Conservation (phyloP, 805 yeast genomes). For the Lachancea lanzarotensis region DNA sequence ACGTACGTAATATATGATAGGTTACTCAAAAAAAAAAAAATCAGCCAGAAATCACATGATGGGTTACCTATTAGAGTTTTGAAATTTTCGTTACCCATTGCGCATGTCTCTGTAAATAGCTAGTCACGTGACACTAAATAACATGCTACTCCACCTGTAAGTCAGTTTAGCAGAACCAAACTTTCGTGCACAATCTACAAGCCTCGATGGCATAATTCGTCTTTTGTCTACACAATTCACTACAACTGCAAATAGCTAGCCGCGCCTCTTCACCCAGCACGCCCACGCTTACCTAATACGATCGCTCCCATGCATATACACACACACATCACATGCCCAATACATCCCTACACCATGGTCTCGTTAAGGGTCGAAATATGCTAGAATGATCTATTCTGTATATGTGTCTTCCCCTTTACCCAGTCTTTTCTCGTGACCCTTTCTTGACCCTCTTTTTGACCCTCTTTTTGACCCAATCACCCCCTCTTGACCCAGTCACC, state of each 20-base stretch:
- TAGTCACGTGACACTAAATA: too few relatives aligned
- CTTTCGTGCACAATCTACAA: too few relatives aligned
- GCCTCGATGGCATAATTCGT: too few relatives aligned
- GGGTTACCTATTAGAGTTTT: neutral
- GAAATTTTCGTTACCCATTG: neutral
- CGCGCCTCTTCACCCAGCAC: neutral
- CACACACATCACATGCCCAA: too few relatives aligned
- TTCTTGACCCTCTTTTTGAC: slow-evolving; percentile 1
- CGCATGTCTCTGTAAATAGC: neutral
- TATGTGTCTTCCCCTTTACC: neutral
- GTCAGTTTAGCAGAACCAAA: too few relatives aligned
- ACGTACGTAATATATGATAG: neutral
- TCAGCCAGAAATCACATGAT: neutral
- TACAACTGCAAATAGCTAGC: neutral
- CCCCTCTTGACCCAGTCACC: neutral
- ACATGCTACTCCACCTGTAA: too few relatives aligned
- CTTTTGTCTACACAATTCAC: too few relatives aligned
- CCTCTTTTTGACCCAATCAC: neutral
- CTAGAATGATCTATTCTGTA: too few relatives aligned
- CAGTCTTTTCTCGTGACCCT: neutral
- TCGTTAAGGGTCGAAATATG: too few relatives aligned
- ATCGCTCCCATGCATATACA: too few relatives aligned
- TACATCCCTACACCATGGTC: too few relatives aligned
- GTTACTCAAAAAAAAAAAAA: neutral
- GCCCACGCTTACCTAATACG: neutral